These are phyloP conservation scores for Talaromyces sp. DNA, from an alignment of 2,329 filamentous ascomycete genomes.

Conservation along the genomic window DNA sequence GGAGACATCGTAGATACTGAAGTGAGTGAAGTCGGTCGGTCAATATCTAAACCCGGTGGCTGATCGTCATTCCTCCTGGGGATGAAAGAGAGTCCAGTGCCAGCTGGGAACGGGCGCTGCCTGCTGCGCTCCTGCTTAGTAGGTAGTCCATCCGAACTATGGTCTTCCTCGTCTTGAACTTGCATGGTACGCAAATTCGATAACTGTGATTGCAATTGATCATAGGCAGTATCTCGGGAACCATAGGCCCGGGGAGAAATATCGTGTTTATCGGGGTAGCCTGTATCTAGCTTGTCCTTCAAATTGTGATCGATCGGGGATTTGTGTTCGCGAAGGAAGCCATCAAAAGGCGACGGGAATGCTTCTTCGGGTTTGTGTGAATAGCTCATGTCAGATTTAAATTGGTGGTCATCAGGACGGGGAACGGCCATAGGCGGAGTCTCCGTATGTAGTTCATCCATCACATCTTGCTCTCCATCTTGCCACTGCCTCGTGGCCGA, in stretches of 20 bases:
- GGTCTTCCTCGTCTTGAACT: conserved; percentile 27
- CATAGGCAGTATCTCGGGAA: conserved; percentile 18
- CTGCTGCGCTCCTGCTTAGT: conserved; percentile 18
- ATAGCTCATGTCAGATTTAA: conserved; percentile 26
- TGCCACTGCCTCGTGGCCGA: conserved; percentile 29
- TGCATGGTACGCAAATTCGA: conserved; percentile 33
- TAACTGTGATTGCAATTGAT: conserved; percentile 26
- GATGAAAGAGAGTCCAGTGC: conserved; percentile 16
- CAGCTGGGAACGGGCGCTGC: conserved; percentile 24
- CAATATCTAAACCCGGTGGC: conserved; percentile 23
- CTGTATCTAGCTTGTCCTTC: conserved; percentile 37
- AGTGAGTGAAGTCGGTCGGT: conserved; percentile 39
- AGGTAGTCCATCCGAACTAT: conserved; percentile 15
- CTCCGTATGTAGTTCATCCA: conserved; percentile 36
- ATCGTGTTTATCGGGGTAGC: conserved; percentile 32
- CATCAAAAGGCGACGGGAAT: conserved; percentile 35
- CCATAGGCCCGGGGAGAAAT: conserved; percentile 34
- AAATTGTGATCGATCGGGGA: conserved; percentile 41
- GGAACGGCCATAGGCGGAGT: conserved; percentile 45
- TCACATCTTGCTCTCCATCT: conserved; percentile 36
- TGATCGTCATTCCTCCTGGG: conserved; percentile 21
- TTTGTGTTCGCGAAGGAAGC: conserved; percentile 36
- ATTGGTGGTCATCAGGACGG: conserved; percentile 30
- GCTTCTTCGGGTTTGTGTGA: conserved; percentile 35
- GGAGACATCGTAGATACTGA: conserved; percentile 42